Evolutionary conservation across 2,329 filamentous ascomycete genomes (phyloP), one percentile per base, ranked within the genome.

Genomic region (Beauveria medogensis): DNA sequence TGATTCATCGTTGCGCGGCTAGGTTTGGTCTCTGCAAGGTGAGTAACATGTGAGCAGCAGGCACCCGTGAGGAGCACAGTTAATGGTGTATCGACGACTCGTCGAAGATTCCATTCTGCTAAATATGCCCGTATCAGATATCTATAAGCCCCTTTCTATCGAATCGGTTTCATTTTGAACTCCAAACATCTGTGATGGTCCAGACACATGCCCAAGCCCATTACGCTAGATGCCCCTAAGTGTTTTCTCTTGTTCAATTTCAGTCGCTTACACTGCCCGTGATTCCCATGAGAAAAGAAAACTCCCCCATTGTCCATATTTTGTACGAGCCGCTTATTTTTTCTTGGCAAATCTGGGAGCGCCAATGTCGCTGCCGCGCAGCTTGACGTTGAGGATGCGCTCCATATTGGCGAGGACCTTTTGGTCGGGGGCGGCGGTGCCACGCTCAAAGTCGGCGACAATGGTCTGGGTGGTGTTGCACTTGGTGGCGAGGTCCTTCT

Each of bases 381-480:
- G 82, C 80, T 96, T 91, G 70, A 96, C 85, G 70, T 94, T 93
- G 73, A 97, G 85, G 64, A 90, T 86, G 59, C 87, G 82, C 83
- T 96, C 91, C 82, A 96, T 91, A 67, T 82, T 78, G 63, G 76
- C 75, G 61, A 96, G 80, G 59, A 95, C 79, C 80, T 92, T 92
- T 77, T 95, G 92, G 78, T 96, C 92, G 61, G 89, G 92, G 51
- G 83, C 70, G 61, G 86, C 92, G 68, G 80, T 83, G 68, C 89
- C 92, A 67, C 87, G 83, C 86, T 97, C 93, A 71, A 96, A 92
- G 69, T 92, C 87, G 71, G 88, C 89, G 65, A 97, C 82, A 67
- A 94, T 80, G 66, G 85, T 83, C 57, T 88, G 85, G 47, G 90
- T 93, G 64, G 89, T 92, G 81, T 96, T 96, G 82, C 90, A 92